Base-by-base conservation (phyloP, 2,329 filamentous ascomycete genomes). In the Ophiostoma perfectum region DNA sequence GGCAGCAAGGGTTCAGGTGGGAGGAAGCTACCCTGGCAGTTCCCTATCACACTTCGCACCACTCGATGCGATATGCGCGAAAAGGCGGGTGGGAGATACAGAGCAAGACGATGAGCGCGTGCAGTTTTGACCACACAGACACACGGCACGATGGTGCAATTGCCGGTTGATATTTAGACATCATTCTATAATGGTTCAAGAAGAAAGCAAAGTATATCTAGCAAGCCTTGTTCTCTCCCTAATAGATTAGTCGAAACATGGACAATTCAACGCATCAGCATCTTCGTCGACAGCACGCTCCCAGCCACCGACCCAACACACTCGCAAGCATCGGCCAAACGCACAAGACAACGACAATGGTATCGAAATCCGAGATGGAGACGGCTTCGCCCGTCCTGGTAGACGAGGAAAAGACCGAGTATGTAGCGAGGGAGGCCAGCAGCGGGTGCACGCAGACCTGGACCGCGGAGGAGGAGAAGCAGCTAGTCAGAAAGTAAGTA, bases 331-430 rank as follows among this genome's bases (percentile, higher is more conserved):
- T 47, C 45, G 45, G 12, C 45, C 49, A 55, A 8, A 11, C 3
- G 12, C 3, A 55, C 47, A 55, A 5, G 49, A 8, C 49, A 55
- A 27, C 49, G 27, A 55, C n/a, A 4, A 55, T 55, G 49, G 49
- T 18, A 27, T 27, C 49, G 3, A 11, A 55, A 11, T 55, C 49
- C 8, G n/a, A 55, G 27, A 7, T 7, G 7, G 49, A 27, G 18
- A 18, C 27, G 18, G 18, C 12, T 2, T 55, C 49, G 7, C 49
- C 5, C 49, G 27, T 12, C 7, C n/a, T 27, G n/a, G 49, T 11
- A 55, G 49, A 55, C 49, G 49, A 55, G n/a, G 49, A 55, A 55
- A 55, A 55, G n/a, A 27, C 49, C 49, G 11, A 55, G n/a, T 4
- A 12, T 55, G 49, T 49, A 6, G 4, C 16, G 6, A 49, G 18